Evolutionary conservation across 805 yeast genomes (phyloP).

Genomic region (Isabelozyma heimii): DNA sequence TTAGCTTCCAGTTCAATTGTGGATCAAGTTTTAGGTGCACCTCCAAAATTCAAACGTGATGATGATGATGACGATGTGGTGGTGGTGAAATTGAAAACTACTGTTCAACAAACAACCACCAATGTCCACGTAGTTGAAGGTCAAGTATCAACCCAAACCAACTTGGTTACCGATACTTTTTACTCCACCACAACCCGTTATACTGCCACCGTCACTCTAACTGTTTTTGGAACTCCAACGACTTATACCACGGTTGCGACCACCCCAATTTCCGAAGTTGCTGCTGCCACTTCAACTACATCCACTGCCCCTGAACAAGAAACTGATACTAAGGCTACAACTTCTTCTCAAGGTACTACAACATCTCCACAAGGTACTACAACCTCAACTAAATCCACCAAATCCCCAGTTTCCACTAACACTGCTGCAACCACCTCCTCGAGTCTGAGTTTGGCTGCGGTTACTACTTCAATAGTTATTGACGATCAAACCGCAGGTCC

Average conservation of each 20-base stretch:
- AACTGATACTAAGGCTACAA: slow-evolving; percentile 9
- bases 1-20: slow-evolving; percentile 17
- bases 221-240: slow-evolving; percentile 36
- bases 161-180: slow-evolving; percentile 25
- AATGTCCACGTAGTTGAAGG: slow-evolving; percentile 31
- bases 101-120: slow-evolving; percentile 34
- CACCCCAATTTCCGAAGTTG: slow-evolving; percentile 23
- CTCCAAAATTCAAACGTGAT: slow-evolving; percentile 14
- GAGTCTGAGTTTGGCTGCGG: slow-evolving; percentile 4
- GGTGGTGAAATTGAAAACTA: slow-evolving; percentile 30
- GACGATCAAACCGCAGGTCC: slow-evolving; percentile 14
- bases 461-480: slow-evolving; percentile 4
- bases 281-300: slow-evolving; percentile 7
- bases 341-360: slow-evolving; percentile 6
- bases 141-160: slow-evolving; percentile 24
- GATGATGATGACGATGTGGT: slow-evolving; percentile 23
- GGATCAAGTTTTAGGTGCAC: slow-evolving; percentile 17
- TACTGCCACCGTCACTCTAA: slow-evolving; percentile 43
- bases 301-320: slow-evolving; percentile 5
- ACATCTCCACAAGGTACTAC: slow-evolving; percentile 8
- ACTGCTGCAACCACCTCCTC: slow-evolving; percentile 8
- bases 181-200: slow-evolving; percentile 38
- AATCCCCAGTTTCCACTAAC: slow-evolving; percentile 6
- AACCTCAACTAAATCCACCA: slow-evolving; percentile 9
- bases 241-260: slow-evolving; percentile 35